Base-by-base conservation (phyloP, 1,139 yeast species). In the Saccharomyces uvarum region DNA sequence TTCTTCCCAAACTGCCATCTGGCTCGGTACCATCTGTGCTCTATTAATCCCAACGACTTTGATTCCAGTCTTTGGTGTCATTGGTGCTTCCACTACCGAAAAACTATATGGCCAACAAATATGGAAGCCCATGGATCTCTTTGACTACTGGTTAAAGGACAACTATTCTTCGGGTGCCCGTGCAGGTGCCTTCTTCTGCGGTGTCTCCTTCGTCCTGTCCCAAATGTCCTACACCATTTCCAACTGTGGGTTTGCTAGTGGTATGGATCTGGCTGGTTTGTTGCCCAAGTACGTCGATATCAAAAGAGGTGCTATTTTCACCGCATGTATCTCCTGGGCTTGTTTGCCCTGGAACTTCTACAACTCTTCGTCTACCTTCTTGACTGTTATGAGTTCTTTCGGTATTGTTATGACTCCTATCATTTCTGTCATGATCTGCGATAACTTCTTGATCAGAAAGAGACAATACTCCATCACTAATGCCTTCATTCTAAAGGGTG, bases 171-270 rank as follows among this genome's bases (percentile, higher is more conserved):
- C 78, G 1, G 75, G 71, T 49, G 72, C 75, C n/a, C 68, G 81
- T 59, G 76, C 78, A 21, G 83, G 77, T 41, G 70, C 76, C 11
- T 77, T 77, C 59, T 77, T 79, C 60, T 73, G 76, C 56, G 76
- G 78, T 26, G 61, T 77, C 9, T 71, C 77, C 2, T 78, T 79
- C 66, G 67, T 73, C 26, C 61, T 75, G 50, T 79, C 80, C 4
- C 80, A 77, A 59, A 67, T 79, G 14, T 76, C 78, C 54, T 74
- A 78, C 52, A 79, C 79, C 49, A 71, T 75, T 26, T 73, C 78
- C 52, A 79, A 77, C 55, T 77, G 79, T 63, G 81, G 79, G 21
- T 72, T 78, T 55, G 77, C 83, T 4, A 78, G 78, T 56, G 82
- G 83, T 50, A 77, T 77, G 72, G 82, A 79, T 64, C 63, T 78